Base-by-base conservation (phyloP, 179 eudicot genomes). In the Amaranthus tricolor region DNA sequence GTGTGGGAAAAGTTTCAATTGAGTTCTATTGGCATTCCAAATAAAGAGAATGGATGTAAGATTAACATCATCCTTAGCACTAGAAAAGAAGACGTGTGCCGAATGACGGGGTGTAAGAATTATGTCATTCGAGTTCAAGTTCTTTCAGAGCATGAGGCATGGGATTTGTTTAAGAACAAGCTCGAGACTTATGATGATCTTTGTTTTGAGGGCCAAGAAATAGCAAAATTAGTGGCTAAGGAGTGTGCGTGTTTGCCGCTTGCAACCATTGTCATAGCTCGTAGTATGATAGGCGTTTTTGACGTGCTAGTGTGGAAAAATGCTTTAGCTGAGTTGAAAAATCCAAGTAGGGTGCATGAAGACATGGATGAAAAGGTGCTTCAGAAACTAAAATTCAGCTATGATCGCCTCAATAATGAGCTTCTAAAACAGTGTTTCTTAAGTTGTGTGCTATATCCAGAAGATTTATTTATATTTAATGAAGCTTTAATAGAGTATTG, bases 221-320 rank as follows among this genome's bases (percentile, higher is more conserved):
- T 76, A 48, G 68, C 73, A 17, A 21, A 21, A 9, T 40, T 16
- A 10, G 51, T 76, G 43, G 70, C 57, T 68, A 9, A 70, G 6
- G 43, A 76, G 40, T 76, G 79, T 44, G 17, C 47, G 9, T 19
- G 74, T 53, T 43, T 69, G 51, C 79, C 79, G 10, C 74, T 76
- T 61, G 79, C 70, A 9, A 60, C 62, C 66, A 61, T 69, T 16
- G 62, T 61, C 2, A 69, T 69, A 20, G 74, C 68, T 15, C n/a
- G 19, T 20, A 59, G 68, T 60, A 68, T 76, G 79, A 69, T 9
- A 60, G 70, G 67, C 0, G 74, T 60, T 14, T 40, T n/a, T 17
- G 74, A 76, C 61, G 20, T 58, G 20, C 40, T 12, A 5, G 74
- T 60, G 67, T 76, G 79, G 79, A 6, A 60, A 40, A 60, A 40